Evolutionary conservation across 345 rosid genomes (phyloP).

Genomic region (Sapria himalayana): DNA sequence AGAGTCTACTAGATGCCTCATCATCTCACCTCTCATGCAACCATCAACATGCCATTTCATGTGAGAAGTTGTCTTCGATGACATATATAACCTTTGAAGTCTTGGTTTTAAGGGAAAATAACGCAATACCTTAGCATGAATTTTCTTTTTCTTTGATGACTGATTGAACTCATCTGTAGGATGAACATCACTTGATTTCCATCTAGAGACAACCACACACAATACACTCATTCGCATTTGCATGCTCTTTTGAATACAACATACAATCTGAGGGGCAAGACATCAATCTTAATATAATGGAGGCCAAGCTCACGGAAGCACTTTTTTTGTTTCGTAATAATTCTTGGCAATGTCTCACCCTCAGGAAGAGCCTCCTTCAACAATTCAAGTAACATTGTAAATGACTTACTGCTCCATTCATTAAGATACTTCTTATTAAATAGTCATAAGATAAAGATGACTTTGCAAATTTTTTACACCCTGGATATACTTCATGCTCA

Average conservation of each 20-base stretch:
- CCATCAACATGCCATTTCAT: conserved; percentile 1
- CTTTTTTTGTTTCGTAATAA: background rate
- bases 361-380: background rate
- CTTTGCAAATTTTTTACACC: background rate
- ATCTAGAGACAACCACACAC: background rate
- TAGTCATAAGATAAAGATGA: background rate
- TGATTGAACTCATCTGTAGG: background rate
- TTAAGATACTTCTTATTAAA: background rate
- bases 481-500: background rate
- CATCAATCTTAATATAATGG: conserved; percentile 6
- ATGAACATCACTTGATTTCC: background rate
- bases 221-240: background rate
- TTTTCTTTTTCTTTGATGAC: background rate
- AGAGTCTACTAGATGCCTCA: background rate
- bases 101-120: background rate
- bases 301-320: background rate
- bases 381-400: background rate
- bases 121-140: background rate
- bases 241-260: background rate
- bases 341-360: background rate
- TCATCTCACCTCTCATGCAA: background rate
- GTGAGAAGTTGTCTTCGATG: background rate
- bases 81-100: background rate
- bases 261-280: background rate
- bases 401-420: background rate